These are phyloP conservation scores for Infundibulicybe gibba DNA, from an alignment of 768 basidiomycete genomes.

Conservation along the genomic window DNA sequence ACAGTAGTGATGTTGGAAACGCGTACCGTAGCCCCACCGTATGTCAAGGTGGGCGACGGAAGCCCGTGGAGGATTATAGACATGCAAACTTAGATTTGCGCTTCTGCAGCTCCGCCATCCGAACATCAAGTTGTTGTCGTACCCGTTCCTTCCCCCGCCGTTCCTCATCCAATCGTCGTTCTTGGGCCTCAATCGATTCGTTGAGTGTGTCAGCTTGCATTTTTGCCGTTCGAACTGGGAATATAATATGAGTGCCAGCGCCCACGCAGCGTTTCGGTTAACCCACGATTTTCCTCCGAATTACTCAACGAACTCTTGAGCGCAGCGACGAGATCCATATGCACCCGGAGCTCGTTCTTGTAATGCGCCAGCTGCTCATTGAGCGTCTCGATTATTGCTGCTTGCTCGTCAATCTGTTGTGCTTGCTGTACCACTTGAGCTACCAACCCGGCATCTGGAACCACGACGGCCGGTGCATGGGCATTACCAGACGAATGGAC, in stretches of 20 bases:
- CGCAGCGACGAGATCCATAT: too few relatives aligned
- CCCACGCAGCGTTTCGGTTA: constrained; percentile 4
- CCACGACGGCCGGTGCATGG: too few relatives aligned
- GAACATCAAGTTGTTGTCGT: constrained; percentile 79
- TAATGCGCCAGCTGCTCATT: constrained; percentile 92
- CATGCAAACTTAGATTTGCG: constrained; percentile 93
- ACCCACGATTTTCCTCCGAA: constrained; percentile 89
- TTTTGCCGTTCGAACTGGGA: constrained; percentile 93
- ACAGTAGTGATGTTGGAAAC: too few relatives aligned
- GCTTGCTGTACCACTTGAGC: constrained; percentile 68
- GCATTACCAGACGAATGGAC: too few relatives aligned
- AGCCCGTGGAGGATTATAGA: too few relatives aligned
- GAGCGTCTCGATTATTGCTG: constrained; percentile 88
- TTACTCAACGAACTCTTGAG: constrained; percentile 87
- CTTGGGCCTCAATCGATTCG: constrained; percentile 76
- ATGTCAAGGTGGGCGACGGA: too few relatives aligned
- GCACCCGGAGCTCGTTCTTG: constrained; percentile 85
- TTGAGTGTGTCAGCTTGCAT: constrained; percentile 82
- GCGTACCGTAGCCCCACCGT: too few relatives aligned
- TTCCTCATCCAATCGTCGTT: constrained; percentile 82
- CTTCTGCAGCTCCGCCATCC: constrained; percentile 81
- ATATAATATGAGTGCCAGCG: constrained; percentile 5
- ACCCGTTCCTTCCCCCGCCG: constrained; percentile 86
- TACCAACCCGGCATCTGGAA: too few relatives aligned
- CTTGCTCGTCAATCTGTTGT: constrained; percentile 81